A percentile compares a stretch with the other conserved stretches of the same genome.
phyloP scores from a whole-genome alignment of 352 stramenopile species.

The Globisporangium takayamanum region DNA sequence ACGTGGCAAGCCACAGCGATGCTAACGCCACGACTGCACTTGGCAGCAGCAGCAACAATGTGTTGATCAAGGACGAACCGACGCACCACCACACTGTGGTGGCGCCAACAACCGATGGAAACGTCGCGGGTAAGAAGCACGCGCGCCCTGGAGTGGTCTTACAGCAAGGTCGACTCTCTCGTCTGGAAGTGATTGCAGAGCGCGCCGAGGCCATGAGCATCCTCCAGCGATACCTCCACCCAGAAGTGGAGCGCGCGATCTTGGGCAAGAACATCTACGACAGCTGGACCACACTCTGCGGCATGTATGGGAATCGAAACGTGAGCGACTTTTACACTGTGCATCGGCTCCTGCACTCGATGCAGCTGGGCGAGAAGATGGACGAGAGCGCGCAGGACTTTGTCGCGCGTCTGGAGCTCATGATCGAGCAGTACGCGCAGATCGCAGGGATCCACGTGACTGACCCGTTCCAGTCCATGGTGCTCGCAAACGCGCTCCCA shows the following conservation, averaged over 20 bases:
- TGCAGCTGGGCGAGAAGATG: conserved; percentile 31
- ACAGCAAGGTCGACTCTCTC: conserved; percentile 19
- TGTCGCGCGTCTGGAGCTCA: conserved; percentile 31
- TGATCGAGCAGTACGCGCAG: conserved; percentile 33
- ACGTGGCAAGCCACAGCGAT: too few relatives aligned
- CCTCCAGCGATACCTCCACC: conserved; percentile 36
- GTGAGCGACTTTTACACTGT: conserved; percentile 31
- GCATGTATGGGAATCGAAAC: conserved; percentile 31
- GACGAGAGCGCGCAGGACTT: conserved; percentile 30
- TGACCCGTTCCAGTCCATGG: conserved; percentile 30
- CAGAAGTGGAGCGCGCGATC: conserved; percentile 37
- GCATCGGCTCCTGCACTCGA: conserved; percentile 37
- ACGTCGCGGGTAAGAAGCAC: conserved; percentile 3
- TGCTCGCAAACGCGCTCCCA: conserved; percentile 29
- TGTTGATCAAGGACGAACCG: conserved; percentile 14
- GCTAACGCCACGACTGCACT: too few relatives aligned
- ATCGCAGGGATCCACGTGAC: conserved; percentile 32
- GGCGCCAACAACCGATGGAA: background rate
- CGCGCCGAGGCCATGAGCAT: conserved; percentile 44
- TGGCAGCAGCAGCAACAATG: background rate
- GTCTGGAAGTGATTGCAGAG: conserved; percentile 30
- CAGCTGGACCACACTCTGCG: conserved; percentile 38
- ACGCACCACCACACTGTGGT: background rate
- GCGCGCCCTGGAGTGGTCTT: background rate
- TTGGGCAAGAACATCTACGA: conserved; percentile 47